phyloP scores from a whole-genome alignment of 108 stramenopile species.

The Heterococcus sp. region DNA sequence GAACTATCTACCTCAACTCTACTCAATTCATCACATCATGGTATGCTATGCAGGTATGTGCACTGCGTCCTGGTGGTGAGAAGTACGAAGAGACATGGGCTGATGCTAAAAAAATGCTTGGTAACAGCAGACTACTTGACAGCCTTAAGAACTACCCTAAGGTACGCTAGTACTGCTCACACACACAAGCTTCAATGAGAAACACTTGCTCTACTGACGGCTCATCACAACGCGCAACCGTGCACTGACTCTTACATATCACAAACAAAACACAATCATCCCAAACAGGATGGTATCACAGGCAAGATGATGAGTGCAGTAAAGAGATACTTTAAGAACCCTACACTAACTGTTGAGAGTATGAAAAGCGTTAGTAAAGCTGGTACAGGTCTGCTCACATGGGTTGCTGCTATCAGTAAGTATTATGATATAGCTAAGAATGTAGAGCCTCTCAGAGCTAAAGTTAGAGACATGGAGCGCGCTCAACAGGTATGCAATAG shows the following conservation, averaged over 20 bases:
- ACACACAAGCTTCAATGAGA: no score
- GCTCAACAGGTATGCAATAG: slow-evolving; percentile 58
- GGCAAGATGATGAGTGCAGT: slow-evolving; percentile 58
- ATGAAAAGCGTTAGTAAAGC: slow-evolving; percentile 62
- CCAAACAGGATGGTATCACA: slow-evolving; percentile 56
- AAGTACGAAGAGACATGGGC: slow-evolving; percentile 63
- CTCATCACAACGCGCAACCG: no score
- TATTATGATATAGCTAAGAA: slow-evolving; percentile 67
- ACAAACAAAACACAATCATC: no score
- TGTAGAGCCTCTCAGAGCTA: slow-evolving; percentile 60
- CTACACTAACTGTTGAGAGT: slow-evolving; percentile 58
- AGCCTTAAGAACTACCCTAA: slow-evolving; percentile 64
- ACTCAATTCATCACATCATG: no score
- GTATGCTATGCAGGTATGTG: slow-evolving; percentile 10
- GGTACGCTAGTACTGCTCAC: no score
- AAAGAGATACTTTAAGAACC: slow-evolving; percentile 55
- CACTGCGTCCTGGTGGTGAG: slow-evolving; percentile 61
- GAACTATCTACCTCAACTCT: no score
- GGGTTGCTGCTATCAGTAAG: slow-evolving; percentile 66
- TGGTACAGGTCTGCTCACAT: slow-evolving; percentile 59
- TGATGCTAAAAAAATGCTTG: slow-evolving; percentile 66
- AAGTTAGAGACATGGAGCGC: slow-evolving; percentile 66
- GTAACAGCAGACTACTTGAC: slow-evolving; percentile 53
- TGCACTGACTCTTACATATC: no score
- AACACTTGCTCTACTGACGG: no score